phyloP scores from a whole-genome alignment of 306 rosid genomes.

The Lathyrus sativus region DNA sequence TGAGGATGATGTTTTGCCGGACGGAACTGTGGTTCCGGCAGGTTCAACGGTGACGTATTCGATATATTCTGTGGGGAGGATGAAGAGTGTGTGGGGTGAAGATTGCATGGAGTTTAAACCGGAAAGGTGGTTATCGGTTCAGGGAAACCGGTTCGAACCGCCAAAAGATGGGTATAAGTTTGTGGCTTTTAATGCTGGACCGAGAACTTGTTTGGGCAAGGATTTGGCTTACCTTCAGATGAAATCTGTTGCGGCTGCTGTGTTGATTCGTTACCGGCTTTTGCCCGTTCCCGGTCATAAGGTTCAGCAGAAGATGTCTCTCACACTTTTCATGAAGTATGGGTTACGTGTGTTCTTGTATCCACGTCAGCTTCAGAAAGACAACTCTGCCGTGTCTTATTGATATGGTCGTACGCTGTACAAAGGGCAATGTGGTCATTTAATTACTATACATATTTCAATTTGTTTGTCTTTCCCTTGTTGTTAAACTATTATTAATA shows the following conservation, averaged over 20 bases:
- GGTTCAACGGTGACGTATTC: slow-evolving; percentile 97
- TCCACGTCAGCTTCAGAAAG: slow-evolving; percentile 63
- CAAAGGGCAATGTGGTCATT: slow-evolving; percentile 41
- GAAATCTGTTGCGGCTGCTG: slow-evolving; percentile 91
- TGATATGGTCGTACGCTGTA: slow-evolving; percentile 33
- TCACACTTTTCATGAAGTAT: slow-evolving; percentile 81
- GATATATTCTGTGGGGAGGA: slow-evolving; percentile 82
- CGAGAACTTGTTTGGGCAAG: slow-evolving; percentile 93
- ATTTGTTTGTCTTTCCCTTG: not conserved
- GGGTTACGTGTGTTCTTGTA: slow-evolving; percentile 70
- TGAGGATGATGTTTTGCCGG: slow-evolving; percentile 76
- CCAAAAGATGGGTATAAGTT: slow-evolving; percentile 74
- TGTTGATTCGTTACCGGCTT: slow-evolving; percentile 76
- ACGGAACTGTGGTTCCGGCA: slow-evolving; percentile 76
- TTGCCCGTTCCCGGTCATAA: slow-evolving; percentile 73
- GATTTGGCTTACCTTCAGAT: slow-evolving; percentile 94
- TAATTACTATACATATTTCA: not conserved
- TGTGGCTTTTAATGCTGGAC: slow-evolving; percentile 92
- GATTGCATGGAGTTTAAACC: slow-evolving; percentile 92
- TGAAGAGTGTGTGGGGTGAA: slow-evolving; percentile 94
- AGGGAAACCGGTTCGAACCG: slow-evolving; percentile 64
- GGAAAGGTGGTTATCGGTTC: slow-evolving; percentile 74
- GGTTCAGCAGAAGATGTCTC: slow-evolving; percentile 92
- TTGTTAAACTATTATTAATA: not conserved
- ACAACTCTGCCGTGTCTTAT: slow-evolving; percentile 8